Conservation (phyloP, 768 basidiomycete species). For the Trametopsis cervina region DNA sequence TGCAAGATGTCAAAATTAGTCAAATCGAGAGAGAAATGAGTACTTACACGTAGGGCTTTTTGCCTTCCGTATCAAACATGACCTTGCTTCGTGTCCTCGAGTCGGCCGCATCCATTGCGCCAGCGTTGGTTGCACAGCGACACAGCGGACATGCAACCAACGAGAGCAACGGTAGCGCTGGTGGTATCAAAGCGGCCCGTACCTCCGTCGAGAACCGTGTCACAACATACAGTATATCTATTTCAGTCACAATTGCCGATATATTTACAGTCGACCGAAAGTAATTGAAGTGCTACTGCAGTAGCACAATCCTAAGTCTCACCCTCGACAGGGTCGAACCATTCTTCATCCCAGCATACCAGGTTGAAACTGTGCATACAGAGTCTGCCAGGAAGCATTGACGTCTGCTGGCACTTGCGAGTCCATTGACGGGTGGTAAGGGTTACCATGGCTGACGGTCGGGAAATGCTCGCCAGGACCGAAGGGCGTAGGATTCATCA, state of each 20-base stretch:
- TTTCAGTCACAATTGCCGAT: not conserved
- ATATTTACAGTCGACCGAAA: too few species aligned
- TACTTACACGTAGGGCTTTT: constrained; percentile 1
- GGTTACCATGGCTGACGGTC: constrained; percentile 1
- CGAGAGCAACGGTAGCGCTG: too few species aligned
- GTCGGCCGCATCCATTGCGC: constrained; percentile 24
- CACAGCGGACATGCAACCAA: too few species aligned
- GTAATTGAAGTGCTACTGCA: too few species aligned
- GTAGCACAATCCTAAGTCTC: too few species aligned
- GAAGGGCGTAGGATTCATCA: constrained; percentile 13
- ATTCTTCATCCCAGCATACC: constrained; percentile 1
- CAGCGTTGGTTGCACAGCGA: not conserved
- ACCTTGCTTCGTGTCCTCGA: constrained; percentile 31
- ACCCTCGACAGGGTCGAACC: too few species aligned
- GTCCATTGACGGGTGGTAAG: constrained; percentile 5
- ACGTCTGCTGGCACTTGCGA: constrained; percentile 15
- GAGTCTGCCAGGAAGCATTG: constrained; percentile 20
- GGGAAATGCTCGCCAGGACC: constrained; percentile 10
- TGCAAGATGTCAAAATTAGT: constrained; percentile 21
- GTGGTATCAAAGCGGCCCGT: too few species aligned
- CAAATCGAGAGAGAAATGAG: constrained; percentile 14
- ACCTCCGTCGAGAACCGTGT: not conserved
- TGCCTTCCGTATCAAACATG: constrained; percentile 20
- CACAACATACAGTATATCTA: not conserved
- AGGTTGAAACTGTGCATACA: constrained; percentile 17